Evolutionary conservation across 495 filamentous ascomycete species (phyloP), one percentile per base, ranked within the genome.

Genomic region (Penicillium riverlandense): DNA sequence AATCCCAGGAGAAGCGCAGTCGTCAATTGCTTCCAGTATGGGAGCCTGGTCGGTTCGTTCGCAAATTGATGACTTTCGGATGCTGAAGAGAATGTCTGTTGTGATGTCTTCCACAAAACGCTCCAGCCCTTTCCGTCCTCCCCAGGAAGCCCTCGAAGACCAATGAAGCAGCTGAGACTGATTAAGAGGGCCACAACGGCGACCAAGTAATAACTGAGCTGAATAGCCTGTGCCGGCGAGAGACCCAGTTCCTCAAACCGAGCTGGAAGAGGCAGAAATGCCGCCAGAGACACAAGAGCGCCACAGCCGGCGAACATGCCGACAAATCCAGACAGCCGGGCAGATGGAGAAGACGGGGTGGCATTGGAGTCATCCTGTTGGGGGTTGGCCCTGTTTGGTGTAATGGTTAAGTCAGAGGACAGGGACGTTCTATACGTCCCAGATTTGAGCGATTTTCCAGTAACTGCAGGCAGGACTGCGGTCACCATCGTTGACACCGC

Each of bases 401-500:
- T 84, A 34, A 84, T 78, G 11, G 80, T 84, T 33, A 70, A 54
- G 39, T 85, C 77, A 1, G 80, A 85, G 43, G 79, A 79, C 10
- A 80, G 56, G 4, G 80, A 84, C 29, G 66, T 50, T n/a, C 51
- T 49, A 15, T 53, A 52, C 7, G 41, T 40, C 39, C 47, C 41
- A 3, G 37, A 40, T 27, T 33, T 55, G 43, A 40, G 49, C 34
- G 44, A 49, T 55, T 40, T 73, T 56, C 58, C 75, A 12, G 88
- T 90, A 59, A 98, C 86, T 6, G 85, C 83, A 1, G 92, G 94
- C 12, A 97, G 72, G 22, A 94, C 86, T 1, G 92, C 92, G 6
- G 94, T 96, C 28, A 99, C 92, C 92, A 99, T 99, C 2, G 94
- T 97, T 22, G 89, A 88, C 61, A 87, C 84, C 10, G 92, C 94